Evolutionary conservation across 1,139 yeast species (phyloP).

Genomic region (Hyphopichia fennica): DNA sequence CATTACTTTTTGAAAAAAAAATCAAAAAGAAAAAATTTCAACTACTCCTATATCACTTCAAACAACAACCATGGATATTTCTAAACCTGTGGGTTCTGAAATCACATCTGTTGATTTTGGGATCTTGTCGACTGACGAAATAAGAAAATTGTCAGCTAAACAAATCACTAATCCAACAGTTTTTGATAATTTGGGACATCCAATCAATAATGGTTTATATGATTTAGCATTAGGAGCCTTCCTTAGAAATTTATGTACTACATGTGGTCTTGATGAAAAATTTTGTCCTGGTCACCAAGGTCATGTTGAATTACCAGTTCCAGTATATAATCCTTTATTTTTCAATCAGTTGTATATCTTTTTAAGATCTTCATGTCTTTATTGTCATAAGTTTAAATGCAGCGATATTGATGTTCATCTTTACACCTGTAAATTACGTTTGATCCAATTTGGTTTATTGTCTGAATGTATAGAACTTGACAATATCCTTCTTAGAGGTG

Average conservation of each 20-base stretch:
- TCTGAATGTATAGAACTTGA: constrained; percentile 77
- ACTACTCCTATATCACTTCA: not conserved
- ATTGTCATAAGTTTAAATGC: constrained; percentile 83
- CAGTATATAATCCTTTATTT: constrained; percentile 92
- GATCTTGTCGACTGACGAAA: constrained; percentile 77
- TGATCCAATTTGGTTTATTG: constrained; percentile 86
- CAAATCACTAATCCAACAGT: constrained; percentile 95
- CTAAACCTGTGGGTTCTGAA: constrained; percentile 94
- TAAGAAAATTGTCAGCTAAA: constrained; percentile 84
- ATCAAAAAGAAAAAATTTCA: not conserved
- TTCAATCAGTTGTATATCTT: constrained; percentile 87
- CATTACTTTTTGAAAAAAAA: not conserved
- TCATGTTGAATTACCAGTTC: constrained; percentile 93
- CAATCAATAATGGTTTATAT: constrained; percentile 88
- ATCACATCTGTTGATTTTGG: constrained; percentile 92
- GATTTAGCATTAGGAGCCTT: constrained; percentile 95
- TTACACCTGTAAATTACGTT: constrained; percentile 72
- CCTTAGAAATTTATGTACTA: constrained; percentile 81
- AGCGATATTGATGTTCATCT: constrained; percentile 68
- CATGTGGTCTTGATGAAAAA: constrained; percentile 94
- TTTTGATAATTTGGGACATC: constrained; percentile 94
- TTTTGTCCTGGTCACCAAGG: constrained; percentile 99
- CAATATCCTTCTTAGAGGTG: constrained; percentile 45
- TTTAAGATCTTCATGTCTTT: constrained; percentile 82
- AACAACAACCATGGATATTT: constrained; percentile 69